phyloP scores from a whole-genome alignment of 2,329 filamentous ascomycete genomes.

The Curvularia spicifera region DNA sequence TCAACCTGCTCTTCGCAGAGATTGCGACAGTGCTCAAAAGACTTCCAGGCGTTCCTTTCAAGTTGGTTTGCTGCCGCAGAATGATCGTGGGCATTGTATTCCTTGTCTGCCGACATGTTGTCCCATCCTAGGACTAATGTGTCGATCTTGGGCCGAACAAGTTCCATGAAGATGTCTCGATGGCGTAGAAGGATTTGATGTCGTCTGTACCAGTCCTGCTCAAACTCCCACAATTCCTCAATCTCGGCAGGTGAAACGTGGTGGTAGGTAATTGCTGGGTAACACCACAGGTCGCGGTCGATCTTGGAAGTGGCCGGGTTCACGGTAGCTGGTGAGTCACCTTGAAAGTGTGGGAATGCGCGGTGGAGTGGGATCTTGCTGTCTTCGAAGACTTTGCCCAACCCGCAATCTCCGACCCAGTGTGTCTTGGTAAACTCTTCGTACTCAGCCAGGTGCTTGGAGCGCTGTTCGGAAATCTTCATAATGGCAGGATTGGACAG shows the following conservation, averaged over 20 bases:
- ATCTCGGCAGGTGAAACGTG: conserved; percentile 48
- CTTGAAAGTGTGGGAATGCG: conserved; percentile 55
- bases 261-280: conserved; percentile 52
- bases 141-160: conserved; percentile 41
- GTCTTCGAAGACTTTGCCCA: conserved; percentile 49
- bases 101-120: conserved; percentile 46
- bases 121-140: conserved; percentile 39
- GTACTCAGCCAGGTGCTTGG: conserved; percentile 40
- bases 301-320: conserved; percentile 47
- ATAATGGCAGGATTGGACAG: conserved; percentile 52
- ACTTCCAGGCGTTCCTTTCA: conserved; percentile 46
- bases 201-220: conserved; percentile 49
- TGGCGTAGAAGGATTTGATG: conserved; percentile 46
- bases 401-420: conserved; percentile 50
- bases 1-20: conserved; percentile 43
- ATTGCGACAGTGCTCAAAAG: conserved; percentile 43
- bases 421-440: conserved; percentile 46
- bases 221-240: conserved; percentile 49
- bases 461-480: conserved; percentile 43
- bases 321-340: conserved; percentile 52
- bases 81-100: conserved; percentile 47
- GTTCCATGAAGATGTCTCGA: conserved; percentile 47
- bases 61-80: conserved; percentile 24
- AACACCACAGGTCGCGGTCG: conserved; percentile 52
- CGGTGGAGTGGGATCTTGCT: conserved; percentile 45